These are phyloP conservation scores for Metarhizium brunneum DNA, from an alignment of 2,329 filamentous ascomycete species.

Conservation along the genomic window DNA sequence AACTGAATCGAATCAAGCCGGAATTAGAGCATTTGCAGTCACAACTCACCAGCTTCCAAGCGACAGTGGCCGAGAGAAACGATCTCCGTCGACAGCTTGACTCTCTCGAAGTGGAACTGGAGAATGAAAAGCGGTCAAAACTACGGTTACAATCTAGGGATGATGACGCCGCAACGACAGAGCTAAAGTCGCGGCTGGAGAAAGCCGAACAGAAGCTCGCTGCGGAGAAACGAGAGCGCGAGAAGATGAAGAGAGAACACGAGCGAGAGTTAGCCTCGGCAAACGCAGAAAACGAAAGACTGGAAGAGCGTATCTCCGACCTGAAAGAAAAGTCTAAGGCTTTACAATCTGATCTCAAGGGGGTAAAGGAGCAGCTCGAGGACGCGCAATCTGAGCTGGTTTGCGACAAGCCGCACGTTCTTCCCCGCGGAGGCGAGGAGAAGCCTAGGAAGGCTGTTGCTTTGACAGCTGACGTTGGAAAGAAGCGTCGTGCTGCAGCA, in stretches of 20 bases:
- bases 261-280: slow-evolving; percentile 51
- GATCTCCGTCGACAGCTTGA: slow-evolving; percentile 69
- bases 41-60: slow-evolving; percentile 51
- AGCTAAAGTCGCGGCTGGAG: slow-evolving; percentile 27
- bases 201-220: slow-evolving; percentile 27
- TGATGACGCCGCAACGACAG: slow-evolving; percentile 31
- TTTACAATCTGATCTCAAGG: slow-evolving; percentile 65
- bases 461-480: slow-evolving; percentile 23
- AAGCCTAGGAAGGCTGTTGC: slow-evolving; percentile 13
- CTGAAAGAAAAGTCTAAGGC: slow-evolving; percentile 61
- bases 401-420: slow-evolving; percentile 4
- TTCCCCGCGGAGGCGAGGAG: slow-evolving; percentile 10
- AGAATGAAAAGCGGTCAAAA: slow-evolving; percentile 54
- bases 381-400: slow-evolving; percentile 15
- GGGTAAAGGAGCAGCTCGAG: slow-evolving; percentile 36
- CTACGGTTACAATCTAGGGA: slow-evolving; percentile 20
- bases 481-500: slow-evolving; percentile 37
- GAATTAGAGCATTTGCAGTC: slow-evolving; percentile 47
- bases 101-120: slow-evolving; percentile 70
- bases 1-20: slow-evolving; percentile 42
- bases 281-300: slow-evolving; percentile 50
- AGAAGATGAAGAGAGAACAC: slow-evolving; percentile 34
- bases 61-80: slow-evolving; percentile 68
- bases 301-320: slow-evolving; percentile 62
- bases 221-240: slow-evolving; percentile 34